These are phyloP conservation scores for Trichoderma lentiforme DNA, from an alignment of 2,329 filamentous ascomycete species.

Conservation along the genomic window DNA sequence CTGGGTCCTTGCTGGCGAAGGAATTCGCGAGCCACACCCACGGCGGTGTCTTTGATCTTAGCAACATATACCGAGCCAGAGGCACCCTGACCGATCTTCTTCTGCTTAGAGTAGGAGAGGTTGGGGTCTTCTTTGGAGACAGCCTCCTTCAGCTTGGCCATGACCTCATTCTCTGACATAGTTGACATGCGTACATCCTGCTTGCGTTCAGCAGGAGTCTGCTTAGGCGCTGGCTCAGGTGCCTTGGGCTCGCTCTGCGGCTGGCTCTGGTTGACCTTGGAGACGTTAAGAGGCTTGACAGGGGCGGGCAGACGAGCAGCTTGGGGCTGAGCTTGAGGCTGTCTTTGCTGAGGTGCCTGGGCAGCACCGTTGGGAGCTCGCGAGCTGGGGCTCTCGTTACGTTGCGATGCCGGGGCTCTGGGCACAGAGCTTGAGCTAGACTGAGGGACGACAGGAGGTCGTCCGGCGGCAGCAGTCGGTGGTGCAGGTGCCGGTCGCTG, in stretches of 20 bases:
- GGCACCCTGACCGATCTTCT: constrained; percentile 98
- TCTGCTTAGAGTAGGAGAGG: constrained; percentile 96
- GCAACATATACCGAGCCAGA: constrained; percentile 98
- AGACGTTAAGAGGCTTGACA: constrained; percentile 78
- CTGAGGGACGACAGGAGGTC: constrained; percentile 50
- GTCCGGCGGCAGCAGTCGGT: constrained; percentile 44
- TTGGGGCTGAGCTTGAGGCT: constrained; percentile 43
- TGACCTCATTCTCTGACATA: constrained; percentile 96
- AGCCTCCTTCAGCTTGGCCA: constrained; percentile 90
- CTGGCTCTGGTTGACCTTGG: constrained; percentile 54
- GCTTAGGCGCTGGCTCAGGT: constrained; percentile 83
- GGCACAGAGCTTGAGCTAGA: constrained; percentile 47
- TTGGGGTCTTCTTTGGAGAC: constrained; percentile 95
- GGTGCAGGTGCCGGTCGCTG: constrained; percentile 81
- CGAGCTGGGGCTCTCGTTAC: constrained; percentile 49
- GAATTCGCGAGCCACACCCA: constrained; percentile 79
- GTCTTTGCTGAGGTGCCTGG: constrained; percentile 49
- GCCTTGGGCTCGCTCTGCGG: constrained; percentile 73
- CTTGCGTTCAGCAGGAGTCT: constrained; percentile 65
- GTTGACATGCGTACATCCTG: constrained; percentile 98
- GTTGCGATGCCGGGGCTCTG: constrained; percentile 37
- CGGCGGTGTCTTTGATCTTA: constrained; percentile 83
- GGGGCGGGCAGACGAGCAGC: constrained; percentile 54
- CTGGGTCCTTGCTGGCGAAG: constrained; percentile 75
- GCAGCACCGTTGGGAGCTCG: constrained; percentile 54